Conservation (phyloP, 305 asterid genomes). For the Fraxinus greggii region DNA sequence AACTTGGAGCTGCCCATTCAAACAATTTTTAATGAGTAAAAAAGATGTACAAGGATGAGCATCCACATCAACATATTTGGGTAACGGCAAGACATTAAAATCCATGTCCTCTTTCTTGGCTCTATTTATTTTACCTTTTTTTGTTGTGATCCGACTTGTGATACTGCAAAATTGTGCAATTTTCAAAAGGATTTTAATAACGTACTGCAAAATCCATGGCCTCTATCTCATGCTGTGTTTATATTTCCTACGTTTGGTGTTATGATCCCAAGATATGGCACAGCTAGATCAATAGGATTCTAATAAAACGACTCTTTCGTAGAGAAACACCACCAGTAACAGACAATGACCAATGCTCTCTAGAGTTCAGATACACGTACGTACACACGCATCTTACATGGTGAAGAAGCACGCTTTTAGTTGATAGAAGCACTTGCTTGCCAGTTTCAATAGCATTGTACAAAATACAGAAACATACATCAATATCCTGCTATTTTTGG, state of each 20-base stretch:
- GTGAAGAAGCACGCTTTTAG: background rate
- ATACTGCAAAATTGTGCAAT: background rate
- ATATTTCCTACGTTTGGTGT: background rate
- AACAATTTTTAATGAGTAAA: background rate
- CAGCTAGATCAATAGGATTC: background rate
- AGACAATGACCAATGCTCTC: conserved; percentile 6
- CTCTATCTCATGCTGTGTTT: background rate
- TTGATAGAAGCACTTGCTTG: background rate
- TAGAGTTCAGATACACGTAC: background rate
- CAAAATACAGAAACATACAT: background rate
- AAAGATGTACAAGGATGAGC: background rate
- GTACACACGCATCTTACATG: background rate
- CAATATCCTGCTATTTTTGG: background rate
- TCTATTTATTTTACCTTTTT: background rate
- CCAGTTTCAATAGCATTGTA: background rate
- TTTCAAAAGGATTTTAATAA: background rate
- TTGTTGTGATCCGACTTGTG: background rate
- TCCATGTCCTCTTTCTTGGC: background rate
- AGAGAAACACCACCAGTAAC: conserved; percentile 7
- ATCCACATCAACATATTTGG: background rate
- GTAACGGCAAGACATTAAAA: background rate
- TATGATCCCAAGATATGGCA: conserved; percentile 1
- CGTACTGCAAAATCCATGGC: background rate
- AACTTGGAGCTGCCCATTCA: background rate
- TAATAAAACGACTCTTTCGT: background rate